Evolutionary conservation across 1,284 basidiomycete genomes (phyloP), one percentile per base, ranked within the genome.

Genomic region (Ceratobasidium papillatum): DNA sequence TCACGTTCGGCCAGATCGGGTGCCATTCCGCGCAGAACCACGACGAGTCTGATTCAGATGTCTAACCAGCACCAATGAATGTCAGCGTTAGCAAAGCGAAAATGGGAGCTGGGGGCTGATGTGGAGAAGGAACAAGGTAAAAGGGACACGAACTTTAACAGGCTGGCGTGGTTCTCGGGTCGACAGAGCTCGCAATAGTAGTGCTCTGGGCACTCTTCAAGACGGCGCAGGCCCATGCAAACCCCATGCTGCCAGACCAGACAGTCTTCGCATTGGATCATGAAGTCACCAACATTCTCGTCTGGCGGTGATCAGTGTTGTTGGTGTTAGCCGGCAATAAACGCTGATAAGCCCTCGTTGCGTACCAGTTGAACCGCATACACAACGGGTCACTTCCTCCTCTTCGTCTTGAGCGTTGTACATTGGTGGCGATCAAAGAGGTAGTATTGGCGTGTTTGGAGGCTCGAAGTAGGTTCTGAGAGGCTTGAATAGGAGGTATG

Each of bases 191-290:
- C 98, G 84, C 98, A 99, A 80, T 92, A 97, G 84, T 99, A 94
- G 83, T 90, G 87, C 80, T 93, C 88, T 74, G 91, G 91, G 36
- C 94, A 88, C 79, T 91, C 91, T 77, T 93, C 92, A 81, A 96
- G 94, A 54, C 89, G 89, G 81, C 91, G 89, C 82, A 94, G 94
- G 61, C 97, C 97, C 90, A 99, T 95, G 84, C 97, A 99, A 45
- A 92, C 88, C 25, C 96, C 96, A 82, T 99, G 97, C 83, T 99
- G 97, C 97, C 97, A 99, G 77, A 95, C 94, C 80, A 95, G 93
- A 86, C 97, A 99, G 66, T 87, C 91, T 84, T 99, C 97, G 84
- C 97, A 99, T 82, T 96, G 94, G 66, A 98, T 95, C 95, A 99
- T 98, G 81, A 95, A 93, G n/a, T 82, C 84, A n/a, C 76, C 89